Evolutionary conservation across 306 rosid genomes (phyloP).

Genomic region (Ammopiptanthus mongolicus): DNA sequence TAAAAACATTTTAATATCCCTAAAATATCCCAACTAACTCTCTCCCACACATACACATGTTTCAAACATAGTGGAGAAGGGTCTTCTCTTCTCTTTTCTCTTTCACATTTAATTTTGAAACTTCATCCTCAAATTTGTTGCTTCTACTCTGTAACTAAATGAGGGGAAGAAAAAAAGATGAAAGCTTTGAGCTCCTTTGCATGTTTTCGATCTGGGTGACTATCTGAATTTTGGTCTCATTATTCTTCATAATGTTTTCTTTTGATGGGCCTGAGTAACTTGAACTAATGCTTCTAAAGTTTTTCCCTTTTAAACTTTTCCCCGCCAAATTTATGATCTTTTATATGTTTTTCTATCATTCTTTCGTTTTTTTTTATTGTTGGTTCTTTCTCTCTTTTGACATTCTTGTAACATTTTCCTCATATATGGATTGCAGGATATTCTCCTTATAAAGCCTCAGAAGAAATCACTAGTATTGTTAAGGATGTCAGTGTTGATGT

Average conservation of each 20-base stretch:
- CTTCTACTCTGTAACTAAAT: too few relatives aligned
- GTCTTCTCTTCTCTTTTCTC: neutral
- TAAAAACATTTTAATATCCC: too few relatives aligned
- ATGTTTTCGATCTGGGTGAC: constrained; percentile 41
- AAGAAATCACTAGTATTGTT: constrained; percentile 67
- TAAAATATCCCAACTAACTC: too few relatives aligned
- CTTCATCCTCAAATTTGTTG: too few relatives aligned
- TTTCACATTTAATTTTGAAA: too few relatives aligned
- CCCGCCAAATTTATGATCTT: neutral
- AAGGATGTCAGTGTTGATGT: constrained; percentile 60
- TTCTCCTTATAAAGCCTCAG: constrained; percentile 53
- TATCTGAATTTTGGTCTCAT: neutral
- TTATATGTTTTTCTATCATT: neutral
- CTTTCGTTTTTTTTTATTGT: neutral
- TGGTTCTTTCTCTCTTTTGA: too few relatives aligned
- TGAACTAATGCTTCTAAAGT: constrained; percentile 1
- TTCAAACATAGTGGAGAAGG: neutral
- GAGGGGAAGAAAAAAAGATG: too few relatives aligned
- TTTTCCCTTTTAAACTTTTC: neutral
- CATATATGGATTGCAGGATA: constrained; percentile 74
- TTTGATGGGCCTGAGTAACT: neutral
- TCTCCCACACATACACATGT: too few relatives aligned
- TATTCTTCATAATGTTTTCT: neutral
- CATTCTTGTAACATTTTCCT: too few relatives aligned
- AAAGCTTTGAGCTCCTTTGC: too few relatives aligned